These are phyloP conservation scores for Lactuca saligna DNA, from an alignment of 129 eudicot genomes.

Conservation along the genomic window DNA sequence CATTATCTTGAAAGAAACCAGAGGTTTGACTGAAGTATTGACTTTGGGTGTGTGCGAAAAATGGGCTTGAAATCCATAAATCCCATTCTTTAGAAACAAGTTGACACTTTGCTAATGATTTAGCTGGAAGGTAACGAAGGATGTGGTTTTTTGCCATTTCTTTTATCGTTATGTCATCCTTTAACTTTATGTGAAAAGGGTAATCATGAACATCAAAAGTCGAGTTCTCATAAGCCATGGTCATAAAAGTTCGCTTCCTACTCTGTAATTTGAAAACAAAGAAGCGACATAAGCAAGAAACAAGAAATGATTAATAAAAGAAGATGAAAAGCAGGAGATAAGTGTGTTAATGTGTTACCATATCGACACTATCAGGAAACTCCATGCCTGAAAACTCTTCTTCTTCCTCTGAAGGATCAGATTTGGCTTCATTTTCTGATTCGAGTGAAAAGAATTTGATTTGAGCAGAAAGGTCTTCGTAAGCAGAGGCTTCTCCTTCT, in stretches of 20 bases:
- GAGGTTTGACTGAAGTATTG: slow-evolving; percentile 36
- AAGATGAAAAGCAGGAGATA: slow-evolving; percentile 7
- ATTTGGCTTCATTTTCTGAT: background rate
- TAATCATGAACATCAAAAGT: background rate
- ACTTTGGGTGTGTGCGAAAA: slow-evolving; percentile 50
- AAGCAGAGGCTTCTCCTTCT: slow-evolving; percentile 12
- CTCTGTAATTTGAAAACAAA: slow-evolving; percentile 22
- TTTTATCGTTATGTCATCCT: slow-evolving; percentile 35
- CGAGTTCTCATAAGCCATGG: slow-evolving; percentile 14
- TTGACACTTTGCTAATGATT: slow-evolving; percentile 43
- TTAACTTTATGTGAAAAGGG: slow-evolving; percentile 23
- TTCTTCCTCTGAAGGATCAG: slow-evolving; percentile 9
- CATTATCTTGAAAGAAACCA: slow-evolving; percentile 45
- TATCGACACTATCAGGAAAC: slow-evolving; percentile 8
- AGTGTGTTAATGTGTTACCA: slow-evolving; percentile 12
- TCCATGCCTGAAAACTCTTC: background rate
- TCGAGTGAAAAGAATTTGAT: background rate
- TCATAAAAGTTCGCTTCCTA: slow-evolving; percentile 7
- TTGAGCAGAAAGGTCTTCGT: slow-evolving; percentile 24
- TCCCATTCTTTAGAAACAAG: slow-evolving; percentile 61
- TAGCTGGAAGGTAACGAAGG: slow-evolving; percentile 63
- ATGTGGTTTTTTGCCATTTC: slow-evolving; percentile 51
- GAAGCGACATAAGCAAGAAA: background rate
- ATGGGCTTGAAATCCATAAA: slow-evolving; percentile 44
- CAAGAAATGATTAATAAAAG: background rate